Conservation (phyloP, 345 rosid species). For the Cochlearia excelsa region DNA sequence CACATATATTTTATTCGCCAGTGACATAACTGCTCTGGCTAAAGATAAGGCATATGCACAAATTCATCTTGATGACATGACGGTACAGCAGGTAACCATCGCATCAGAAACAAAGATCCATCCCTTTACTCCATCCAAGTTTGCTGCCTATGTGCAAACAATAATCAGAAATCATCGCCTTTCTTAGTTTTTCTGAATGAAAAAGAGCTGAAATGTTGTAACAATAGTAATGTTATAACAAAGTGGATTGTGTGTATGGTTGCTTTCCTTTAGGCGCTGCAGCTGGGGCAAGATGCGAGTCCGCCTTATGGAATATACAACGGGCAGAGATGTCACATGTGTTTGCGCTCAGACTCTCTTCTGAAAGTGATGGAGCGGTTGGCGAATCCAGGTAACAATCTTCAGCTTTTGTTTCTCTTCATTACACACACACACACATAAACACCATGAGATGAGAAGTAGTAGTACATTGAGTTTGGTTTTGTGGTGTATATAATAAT, state of each 20-base stretch:
- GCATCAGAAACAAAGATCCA: slow-evolving; percentile 11
- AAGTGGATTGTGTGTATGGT: neutral
- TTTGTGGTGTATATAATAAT: neutral
- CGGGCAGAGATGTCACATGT: slow-evolving; percentile 85
- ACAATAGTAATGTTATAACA: neutral
- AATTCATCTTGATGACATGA: slow-evolving; percentile 86
- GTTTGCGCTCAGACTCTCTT: slow-evolving; percentile 71
- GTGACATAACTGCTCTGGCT: slow-evolving; percentile 89
- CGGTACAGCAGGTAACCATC: slow-evolving; percentile 73
- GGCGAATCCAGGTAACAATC: slow-evolving; percentile 58
- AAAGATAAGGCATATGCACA: slow-evolving; percentile 90
- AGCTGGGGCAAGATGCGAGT: slow-evolving; percentile 68
- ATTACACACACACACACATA: too few species aligned
- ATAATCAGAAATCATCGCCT: neutral
- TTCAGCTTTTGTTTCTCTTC: neutral
- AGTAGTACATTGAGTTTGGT: neutral
- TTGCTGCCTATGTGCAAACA: slow-evolving; percentile 4
- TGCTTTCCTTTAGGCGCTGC: slow-evolving; percentile 54
- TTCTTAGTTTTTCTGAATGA: neutral
- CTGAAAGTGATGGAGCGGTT: slow-evolving; percentile 83
- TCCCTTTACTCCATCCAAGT: slow-evolving; percentile 4
- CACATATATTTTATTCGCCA: slow-evolving; percentile 33
- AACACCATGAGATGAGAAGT: slow-evolving; percentile 3
- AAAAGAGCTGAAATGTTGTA: neutral
- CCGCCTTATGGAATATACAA: slow-evolving; percentile 46